Evolutionary conservation across 2,329 filamentous ascomycete genomes (phyloP).

Genomic region (Atkinsonella hypoxylon): DNA sequence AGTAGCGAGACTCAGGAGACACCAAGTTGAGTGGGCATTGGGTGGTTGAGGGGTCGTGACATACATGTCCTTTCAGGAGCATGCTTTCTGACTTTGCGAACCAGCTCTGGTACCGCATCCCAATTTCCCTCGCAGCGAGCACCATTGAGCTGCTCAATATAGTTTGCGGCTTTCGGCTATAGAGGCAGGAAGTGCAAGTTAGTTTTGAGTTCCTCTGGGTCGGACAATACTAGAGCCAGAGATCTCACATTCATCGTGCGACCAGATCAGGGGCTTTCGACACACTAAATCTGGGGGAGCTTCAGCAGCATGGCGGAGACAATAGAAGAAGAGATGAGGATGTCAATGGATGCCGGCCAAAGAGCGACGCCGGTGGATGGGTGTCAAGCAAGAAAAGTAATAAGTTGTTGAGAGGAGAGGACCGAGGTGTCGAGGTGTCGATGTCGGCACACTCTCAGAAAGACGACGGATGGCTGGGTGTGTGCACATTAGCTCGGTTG

Average conservation of each 20-base stretch:
- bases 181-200: constrained; percentile 7
- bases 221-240: background rate
- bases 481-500: background rate
- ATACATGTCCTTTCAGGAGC: constrained; percentile 74
- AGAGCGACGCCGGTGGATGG: background rate
- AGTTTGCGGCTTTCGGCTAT: constrained; percentile 65
- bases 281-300: constrained; percentile 12
- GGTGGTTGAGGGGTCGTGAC: constrained; percentile 15
- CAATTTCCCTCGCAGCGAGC: constrained; percentile 83
- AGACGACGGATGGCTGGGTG: constrained; percentile 3
- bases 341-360: background rate
- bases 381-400: background rate
- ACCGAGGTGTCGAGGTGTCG: background rate
- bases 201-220: background rate
- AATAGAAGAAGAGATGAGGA: background rate
- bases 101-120: constrained; percentile 75
- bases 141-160: constrained; percentile 70
- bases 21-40: background rate
- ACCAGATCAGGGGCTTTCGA: constrained; percentile 15
- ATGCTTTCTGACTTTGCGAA: constrained; percentile 91
- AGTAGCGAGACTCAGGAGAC: background rate
- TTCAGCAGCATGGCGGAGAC: constrained; percentile 11
- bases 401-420: background rate
- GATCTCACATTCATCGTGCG: constrained; percentile 26
- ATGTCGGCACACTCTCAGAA: background rate